phyloP scores from a whole-genome alignment of 768 basidiomycete species.

The Kwoniella newhampshirensis region DNA sequence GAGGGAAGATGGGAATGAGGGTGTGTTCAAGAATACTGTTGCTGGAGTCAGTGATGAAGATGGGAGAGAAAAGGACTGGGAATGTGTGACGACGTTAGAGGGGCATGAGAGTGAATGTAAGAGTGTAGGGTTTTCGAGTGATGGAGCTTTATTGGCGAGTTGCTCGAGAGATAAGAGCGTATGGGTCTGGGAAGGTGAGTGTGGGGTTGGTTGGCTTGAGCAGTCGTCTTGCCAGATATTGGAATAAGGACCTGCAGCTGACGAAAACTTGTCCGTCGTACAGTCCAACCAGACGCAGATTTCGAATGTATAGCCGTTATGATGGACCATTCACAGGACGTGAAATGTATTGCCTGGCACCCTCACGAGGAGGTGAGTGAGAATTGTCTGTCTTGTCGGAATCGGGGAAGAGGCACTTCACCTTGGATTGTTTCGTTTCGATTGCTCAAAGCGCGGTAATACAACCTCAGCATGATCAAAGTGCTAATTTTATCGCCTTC shows the following conservation, averaged over 20 bases:
- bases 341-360: constrained; percentile 94
- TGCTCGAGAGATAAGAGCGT: constrained; percentile 96
- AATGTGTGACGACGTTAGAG: constrained; percentile 79
- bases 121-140: constrained; percentile 74
- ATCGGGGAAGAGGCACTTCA: background rate
- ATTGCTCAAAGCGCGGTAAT: no score
- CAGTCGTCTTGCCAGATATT: no score
- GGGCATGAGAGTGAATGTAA: constrained; percentile 98
- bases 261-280: no score
- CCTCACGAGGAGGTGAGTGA: constrained; percentile 80
- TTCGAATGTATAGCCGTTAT: constrained; percentile 92
- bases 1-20: constrained; percentile 39
- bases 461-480: no score
- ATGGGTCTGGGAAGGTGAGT: constrained; percentile 95
- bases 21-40: constrained; percentile 49
- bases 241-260: no score
- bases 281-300: constrained; percentile 86
- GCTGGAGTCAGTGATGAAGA: constrained; percentile 65
- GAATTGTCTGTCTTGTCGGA: no score
- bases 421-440: background rate
- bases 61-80: constrained; percentile 79
- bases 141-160: constrained; percentile 80
- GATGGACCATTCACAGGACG: constrained; percentile 96
- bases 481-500: background rate
- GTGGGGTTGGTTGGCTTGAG: no score